Evolutionary conservation across 495 filamentous ascomycete species (phyloP).

Genomic region (Aspergillus cavernicola): DNA sequence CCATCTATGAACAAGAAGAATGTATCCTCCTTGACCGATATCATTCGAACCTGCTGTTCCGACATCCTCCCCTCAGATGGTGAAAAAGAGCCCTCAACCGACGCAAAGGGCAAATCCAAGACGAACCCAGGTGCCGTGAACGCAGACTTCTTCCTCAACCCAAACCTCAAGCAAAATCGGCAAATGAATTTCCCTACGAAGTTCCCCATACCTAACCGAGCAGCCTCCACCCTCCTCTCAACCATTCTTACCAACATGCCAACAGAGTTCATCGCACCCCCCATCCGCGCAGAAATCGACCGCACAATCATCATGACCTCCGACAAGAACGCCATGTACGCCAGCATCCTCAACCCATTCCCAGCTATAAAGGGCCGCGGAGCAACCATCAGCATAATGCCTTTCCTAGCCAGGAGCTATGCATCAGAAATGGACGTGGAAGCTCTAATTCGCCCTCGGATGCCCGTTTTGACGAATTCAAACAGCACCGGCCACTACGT

Average conservation of each 20-base stretch:
- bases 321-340: constrained; percentile 65
- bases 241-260: constrained; percentile 57
- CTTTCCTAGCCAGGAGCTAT: constrained; percentile 63
- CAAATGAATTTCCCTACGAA: constrained; percentile 16
- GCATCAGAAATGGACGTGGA: constrained; percentile 63
- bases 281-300: constrained; percentile 68
- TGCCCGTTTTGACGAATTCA: constrained; percentile 49
- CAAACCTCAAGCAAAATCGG: constrained; percentile 28
- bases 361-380: constrained; percentile 52
- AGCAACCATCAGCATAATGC: constrained; percentile 66
- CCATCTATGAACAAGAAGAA: constrained; percentile 58
- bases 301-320: constrained; percentile 68
- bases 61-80: constrained; percentile 54
- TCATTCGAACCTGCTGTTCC: constrained; percentile 60
- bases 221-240: constrained; percentile 60
- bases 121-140: constrained; percentile 39
- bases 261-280: constrained; percentile 55
- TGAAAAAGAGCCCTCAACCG: constrained; percentile 26
- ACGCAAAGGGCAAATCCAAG: constrained; percentile 35
- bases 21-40: constrained; percentile 50
- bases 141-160: constrained; percentile 52
- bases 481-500: constrained; percentile 26
- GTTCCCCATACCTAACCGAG: constrained; percentile 30
- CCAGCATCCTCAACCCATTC: constrained; percentile 74
- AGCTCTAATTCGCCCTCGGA: constrained; percentile 63